A percentile compares a stretch with the other conserved stretches of the same genome.
Conservation (phyloP, 108 stramenopile species). For the Mayamaea pseudoterrestris region DNA sequence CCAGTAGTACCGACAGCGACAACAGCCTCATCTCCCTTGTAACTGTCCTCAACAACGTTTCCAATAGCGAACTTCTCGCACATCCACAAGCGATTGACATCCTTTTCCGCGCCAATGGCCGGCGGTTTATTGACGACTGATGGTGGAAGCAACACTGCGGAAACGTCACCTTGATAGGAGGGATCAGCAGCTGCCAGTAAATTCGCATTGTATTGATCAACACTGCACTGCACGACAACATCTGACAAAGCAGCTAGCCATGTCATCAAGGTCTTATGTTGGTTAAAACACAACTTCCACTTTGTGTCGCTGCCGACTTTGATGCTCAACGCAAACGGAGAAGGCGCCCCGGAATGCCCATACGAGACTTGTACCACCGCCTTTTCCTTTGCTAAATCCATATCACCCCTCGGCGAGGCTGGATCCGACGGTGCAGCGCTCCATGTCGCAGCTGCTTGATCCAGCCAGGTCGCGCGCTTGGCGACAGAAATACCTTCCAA, state of each 20-base stretch:
- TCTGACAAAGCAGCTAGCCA: constrained; percentile 69
- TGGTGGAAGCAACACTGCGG: constrained; percentile 5
- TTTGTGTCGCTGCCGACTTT: constrained; percentile 52
- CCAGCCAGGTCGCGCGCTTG: constrained; percentile 9
- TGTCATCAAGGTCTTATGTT: constrained; percentile 46
- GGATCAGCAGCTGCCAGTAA: constrained; percentile 43
- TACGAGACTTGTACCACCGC: constrained; percentile 44
- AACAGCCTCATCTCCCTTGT: constrained; percentile 6
- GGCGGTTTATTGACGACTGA: neutral
- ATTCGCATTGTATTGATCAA: constrained; percentile 51
- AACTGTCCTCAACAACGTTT: too few species aligned
- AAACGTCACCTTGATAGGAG: constrained; percentile 3
- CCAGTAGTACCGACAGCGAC: too few species aligned
- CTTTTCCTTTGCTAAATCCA: constrained; percentile 68
- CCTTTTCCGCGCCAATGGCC: neutral
- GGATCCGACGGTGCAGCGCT: constrained; percentile 1
- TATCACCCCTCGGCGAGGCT: constrained; percentile 39
- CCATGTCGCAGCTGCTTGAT: constrained; percentile 11
- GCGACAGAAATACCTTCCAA: constrained; percentile 5
- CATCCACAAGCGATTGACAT: constrained; percentile 29
- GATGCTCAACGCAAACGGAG: constrained; percentile 52
- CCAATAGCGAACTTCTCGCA: constrained; percentile 21
- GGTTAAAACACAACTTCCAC: constrained; percentile 76
- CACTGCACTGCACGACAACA: constrained; percentile 47
- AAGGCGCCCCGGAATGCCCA: constrained; percentile 55